Evolutionary conservation across 2,329 filamentous ascomycete species (phyloP), one percentile per base, ranked within the genome.

Genomic region (Cladosporium velox): DNA sequence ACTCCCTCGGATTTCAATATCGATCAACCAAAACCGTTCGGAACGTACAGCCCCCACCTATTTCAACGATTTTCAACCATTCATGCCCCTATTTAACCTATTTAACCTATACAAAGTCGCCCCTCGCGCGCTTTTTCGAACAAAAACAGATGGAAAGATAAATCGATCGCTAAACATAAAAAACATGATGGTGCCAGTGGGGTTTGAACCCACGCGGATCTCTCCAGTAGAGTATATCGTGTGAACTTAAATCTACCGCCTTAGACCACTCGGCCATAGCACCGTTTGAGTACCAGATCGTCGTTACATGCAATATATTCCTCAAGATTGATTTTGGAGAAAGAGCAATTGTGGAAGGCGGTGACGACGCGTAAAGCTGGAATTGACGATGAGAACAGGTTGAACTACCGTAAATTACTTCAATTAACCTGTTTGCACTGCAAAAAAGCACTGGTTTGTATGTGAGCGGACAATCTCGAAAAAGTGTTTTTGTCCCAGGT

Each of bases 231-330:
- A 68, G 67, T 66, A 64, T 64, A 24, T 15, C 15, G 12, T 28
- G 2, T 21, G 11, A 21, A 21, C 67, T 68, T 68, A 68, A 68
- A 68, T 68, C 67, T 68, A 67, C 67, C 67, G 67, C 67, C 67
- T 68, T 68, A 68, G 52, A 68, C 67, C 67, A 68, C 67, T 68
- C 67, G 67, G 67, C 67, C 67, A 68, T 49, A 55, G 52, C 32
- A 49, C 30, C 64, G 64, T 59, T 32, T 26, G 21, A 51, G 24
- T 52, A 18, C 1, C 24, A 6, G 10, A 28, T 8, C 15, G 49
- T 28, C 4, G 21, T 18, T 18, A 8, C 49, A 28, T 15, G 2
- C 1, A 51, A 51, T 51, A 51, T 51, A 6, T 12, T 10, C 15
- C 14, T 41, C 5, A 41, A 7, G 24, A 41, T 18, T 4, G 6